A percentile compares a stretch with the other conserved stretches of the same genome.
Conservation (phyloP, 2,329 filamentous ascomycete genomes). For the Herpomyces periplanetae region DNA sequence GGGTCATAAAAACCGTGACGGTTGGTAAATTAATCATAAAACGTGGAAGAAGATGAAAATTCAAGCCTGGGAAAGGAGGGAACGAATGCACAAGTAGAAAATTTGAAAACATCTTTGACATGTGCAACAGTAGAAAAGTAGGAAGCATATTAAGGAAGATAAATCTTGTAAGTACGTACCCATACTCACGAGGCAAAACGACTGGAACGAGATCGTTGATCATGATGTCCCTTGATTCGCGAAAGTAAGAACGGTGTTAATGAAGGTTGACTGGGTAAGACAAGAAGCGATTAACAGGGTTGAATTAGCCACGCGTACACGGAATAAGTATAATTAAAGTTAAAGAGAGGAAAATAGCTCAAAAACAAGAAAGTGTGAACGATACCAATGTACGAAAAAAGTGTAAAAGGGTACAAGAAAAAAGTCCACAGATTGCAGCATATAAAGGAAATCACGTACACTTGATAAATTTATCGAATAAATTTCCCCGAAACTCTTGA, state of each 20-base stretch:
- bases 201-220: slow-evolving; percentile 2
- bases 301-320: not conserved
- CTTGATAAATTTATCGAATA: too few relatives aligned
- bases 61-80: too few relatives aligned
- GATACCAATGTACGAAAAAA: too few relatives aligned
- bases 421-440: too few relatives aligned
- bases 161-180: slow-evolving; percentile 4
- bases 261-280: slow-evolving; percentile 1
- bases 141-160: not conserved
- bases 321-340: not conserved
- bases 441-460: too few relatives aligned
- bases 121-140: slow-evolving; percentile 1
- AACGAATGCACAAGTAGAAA: too few relatives aligned
- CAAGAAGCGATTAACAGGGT: not conserved
- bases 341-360: not conserved
- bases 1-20: too few relatives aligned
- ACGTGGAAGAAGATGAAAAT: too few relatives aligned
- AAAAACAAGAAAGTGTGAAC: not conserved
- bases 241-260: slow-evolving; percentile 3
- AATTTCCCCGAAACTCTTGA: too few relatives aligned
- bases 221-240: slow-evolving; percentile 4
- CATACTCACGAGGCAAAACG: slow-evolving; percentile 5
- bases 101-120: slow-evolving; percentile 1
- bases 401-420: too few relatives aligned
- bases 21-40: too few relatives aligned